Evolutionary conservation across 2,329 filamentous ascomycete genomes (phyloP).

Genomic region (Hypoxylon sp.): DNA sequence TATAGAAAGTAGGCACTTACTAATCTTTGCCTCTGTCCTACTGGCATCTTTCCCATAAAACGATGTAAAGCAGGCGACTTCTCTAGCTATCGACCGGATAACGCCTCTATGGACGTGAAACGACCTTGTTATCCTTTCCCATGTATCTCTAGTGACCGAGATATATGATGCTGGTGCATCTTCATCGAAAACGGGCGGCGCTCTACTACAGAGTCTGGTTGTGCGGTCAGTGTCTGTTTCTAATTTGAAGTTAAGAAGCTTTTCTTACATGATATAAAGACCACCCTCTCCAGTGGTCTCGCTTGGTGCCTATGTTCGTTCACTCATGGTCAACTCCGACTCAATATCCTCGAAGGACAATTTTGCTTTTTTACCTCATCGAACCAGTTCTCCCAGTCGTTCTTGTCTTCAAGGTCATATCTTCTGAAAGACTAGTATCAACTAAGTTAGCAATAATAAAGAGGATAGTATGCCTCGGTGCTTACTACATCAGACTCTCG

Average conservation of each 20-base stretch:
- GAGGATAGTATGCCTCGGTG: neutral
- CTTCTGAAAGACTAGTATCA: constrained; percentile 2
- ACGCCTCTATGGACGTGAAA: constrained; percentile 27
- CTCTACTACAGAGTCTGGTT: constrained; percentile 22
- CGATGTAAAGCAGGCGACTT: constrained; percentile 19
- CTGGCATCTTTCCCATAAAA: constrained; percentile 1
- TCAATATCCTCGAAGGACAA: no score
- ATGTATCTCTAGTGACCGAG: constrained; percentile 24
- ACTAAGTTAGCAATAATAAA: constrained; percentile 4
- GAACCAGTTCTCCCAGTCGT: constrained; percentile 27
- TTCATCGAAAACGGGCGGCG: constrained; percentile 25
- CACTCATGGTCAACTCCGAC: no score
- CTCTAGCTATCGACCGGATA: constrained; percentile 20
- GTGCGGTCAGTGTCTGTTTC: neutral
- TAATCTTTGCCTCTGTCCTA: constrained; percentile 10
- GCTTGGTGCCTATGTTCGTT: constrained; percentile 7
- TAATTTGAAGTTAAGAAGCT: no score
- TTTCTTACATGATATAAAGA: constrained; percentile 18
- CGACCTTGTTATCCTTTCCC: constrained; percentile 26
- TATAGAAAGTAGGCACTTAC: no score
- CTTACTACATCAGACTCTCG: constrained; percentile 5
- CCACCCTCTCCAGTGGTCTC: neutral
- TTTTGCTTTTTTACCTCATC: constrained; percentile 6
- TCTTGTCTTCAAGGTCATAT: constrained; percentile 5
- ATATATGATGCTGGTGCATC: constrained; percentile 27